phyloP scores from a whole-genome alignment of 345 rosid species.

The Eutrema heterophyllum region DNA sequence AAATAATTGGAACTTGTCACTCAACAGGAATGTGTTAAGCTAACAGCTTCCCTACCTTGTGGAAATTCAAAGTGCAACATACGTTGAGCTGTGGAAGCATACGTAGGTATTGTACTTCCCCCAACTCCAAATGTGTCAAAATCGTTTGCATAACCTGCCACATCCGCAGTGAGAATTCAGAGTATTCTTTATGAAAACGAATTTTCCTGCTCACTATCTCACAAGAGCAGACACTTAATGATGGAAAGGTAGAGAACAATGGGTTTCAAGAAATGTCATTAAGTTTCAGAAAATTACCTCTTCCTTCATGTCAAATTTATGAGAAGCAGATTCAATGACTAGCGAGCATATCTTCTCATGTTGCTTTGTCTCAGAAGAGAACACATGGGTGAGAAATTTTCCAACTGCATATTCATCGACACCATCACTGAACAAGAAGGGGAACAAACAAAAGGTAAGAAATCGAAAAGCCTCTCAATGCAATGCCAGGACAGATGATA shows the following conservation, averaged over 20 bases:
- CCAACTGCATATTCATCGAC: slow-evolving; percentile 86
- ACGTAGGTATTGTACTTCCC: slow-evolving; percentile 69
- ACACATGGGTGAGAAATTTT: slow-evolving; percentile 75
- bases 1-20: not conserved
- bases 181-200: not conserved
- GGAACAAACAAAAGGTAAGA: not conserved
- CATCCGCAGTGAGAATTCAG: slow-evolving; percentile 10
- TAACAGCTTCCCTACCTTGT: slow-evolving; percentile 56
- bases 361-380: slow-evolving; percentile 40
- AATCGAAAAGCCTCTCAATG: not conserved
- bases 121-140: slow-evolving; percentile 87
- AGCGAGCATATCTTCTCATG: slow-evolving; percentile 55
- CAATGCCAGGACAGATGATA: not conserved
- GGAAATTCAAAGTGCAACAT: slow-evolving; percentile 81
- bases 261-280: not conserved
- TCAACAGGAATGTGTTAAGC: slow-evolving; percentile 2
- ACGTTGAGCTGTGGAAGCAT: slow-evolving; percentile 68
- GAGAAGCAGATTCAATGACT: slow-evolving; percentile 71
- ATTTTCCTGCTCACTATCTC: slow-evolving; percentile 1
- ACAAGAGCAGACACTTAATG: not conserved
- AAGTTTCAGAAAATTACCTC: slow-evolving; percentile 47
- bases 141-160: slow-evolving; percentile 90
- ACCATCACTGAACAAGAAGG: slow-evolving; percentile 65
- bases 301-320: slow-evolving; percentile 83
- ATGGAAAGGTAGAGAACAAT: not conserved